A percentile compares a stretch with the other conserved stretches of the same genome.
phyloP scores from a whole-genome alignment of 257 asterid species.

The Solanum chaucha region DNA sequence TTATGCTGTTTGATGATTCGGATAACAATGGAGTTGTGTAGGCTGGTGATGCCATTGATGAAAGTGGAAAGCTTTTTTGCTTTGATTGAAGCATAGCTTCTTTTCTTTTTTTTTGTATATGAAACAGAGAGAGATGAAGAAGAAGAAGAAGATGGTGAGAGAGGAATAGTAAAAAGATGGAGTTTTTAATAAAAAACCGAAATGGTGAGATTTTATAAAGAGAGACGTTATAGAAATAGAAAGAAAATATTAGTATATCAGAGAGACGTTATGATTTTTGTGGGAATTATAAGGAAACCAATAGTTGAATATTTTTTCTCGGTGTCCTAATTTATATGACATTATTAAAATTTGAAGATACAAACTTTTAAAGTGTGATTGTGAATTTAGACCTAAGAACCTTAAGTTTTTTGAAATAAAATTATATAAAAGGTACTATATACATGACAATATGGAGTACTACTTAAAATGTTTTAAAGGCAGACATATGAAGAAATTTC shows the following conservation, averaged over 20 bases:
- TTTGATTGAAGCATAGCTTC: conserved; percentile 16
- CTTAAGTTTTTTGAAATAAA: no score
- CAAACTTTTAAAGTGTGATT: no score
- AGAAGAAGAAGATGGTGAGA: background rate
- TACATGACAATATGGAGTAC: no score
- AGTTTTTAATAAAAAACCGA: background rate
- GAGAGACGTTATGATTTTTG: background rate
- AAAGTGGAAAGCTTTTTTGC: background rate
- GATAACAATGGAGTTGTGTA: conserved; percentile 28
- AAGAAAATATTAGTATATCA: background rate
- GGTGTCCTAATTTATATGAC: no score
- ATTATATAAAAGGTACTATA: no score
- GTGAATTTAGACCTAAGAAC: no score
- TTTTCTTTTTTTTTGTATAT: background rate
- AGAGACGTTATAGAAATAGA: conserved; percentile 10
- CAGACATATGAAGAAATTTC: no score
- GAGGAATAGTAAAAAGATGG: background rate
- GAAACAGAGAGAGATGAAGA: background rate
- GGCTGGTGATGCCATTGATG: conserved; percentile 9
- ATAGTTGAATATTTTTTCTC: background rate
- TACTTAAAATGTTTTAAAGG: no score
- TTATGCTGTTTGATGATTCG: conserved; percentile 18
- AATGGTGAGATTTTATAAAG: background rate
- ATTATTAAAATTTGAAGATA: no score
- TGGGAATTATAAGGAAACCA: background rate